Percentiles rank a stretch among this genome's conserved stretches.
Evolutionary conservation across 176 grass and related monocot species (phyloP).

Genomic region (Tuctoria greenei): DNA sequence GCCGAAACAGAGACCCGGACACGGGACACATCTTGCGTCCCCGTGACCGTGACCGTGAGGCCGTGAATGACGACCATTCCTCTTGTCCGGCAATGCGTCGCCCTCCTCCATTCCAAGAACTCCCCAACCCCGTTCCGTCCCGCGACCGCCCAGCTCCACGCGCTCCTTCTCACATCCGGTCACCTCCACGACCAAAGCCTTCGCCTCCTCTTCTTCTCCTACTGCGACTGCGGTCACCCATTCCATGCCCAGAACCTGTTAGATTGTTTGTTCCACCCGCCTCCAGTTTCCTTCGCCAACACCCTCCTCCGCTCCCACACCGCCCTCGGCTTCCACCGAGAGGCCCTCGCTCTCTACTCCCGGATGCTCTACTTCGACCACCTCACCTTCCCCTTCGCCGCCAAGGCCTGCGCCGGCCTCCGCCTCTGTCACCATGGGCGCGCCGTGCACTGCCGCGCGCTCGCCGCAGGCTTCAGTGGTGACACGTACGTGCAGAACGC

Average conservation of each 20-base stretch:
- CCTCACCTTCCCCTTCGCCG: slow-evolving; percentile 63
- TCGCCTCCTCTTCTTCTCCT: slow-evolving; percentile 12
- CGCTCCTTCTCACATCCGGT: slow-evolving; percentile 52
- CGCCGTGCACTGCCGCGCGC: slow-evolving; percentile 46
- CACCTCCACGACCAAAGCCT: slow-evolving; percentile 16
- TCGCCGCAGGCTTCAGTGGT: slow-evolving; percentile 46
- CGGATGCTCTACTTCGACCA: slow-evolving; percentile 55
- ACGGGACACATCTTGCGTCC: background rate
- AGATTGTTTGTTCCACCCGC: slow-evolving; percentile 38
- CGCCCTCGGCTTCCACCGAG: slow-evolving; percentile 23
- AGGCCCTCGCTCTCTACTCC: slow-evolving; percentile 50
- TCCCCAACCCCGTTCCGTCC: slow-evolving; percentile 27
- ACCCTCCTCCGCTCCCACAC: slow-evolving; percentile 56
- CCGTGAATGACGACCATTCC: slow-evolving; percentile 23
- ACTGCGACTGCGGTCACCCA: slow-evolving; percentile 25
- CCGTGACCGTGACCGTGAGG: too few species aligned
- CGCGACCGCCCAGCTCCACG: slow-evolving; percentile 40
- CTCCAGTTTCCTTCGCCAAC: slow-evolving; percentile 39
- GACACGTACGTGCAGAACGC: slow-evolving; percentile 65
- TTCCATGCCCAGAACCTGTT: slow-evolving; percentile 48
- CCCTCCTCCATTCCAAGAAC: slow-evolving; percentile 42
- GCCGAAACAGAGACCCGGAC: background rate
- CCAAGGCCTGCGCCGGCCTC: slow-evolving; percentile 60
- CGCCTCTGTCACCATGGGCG: slow-evolving; percentile 24
- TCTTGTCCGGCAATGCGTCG: slow-evolving; percentile 45